phyloP scores from a whole-genome alignment of 345 rosid species.

The Hibiscus syriacus region DNA sequence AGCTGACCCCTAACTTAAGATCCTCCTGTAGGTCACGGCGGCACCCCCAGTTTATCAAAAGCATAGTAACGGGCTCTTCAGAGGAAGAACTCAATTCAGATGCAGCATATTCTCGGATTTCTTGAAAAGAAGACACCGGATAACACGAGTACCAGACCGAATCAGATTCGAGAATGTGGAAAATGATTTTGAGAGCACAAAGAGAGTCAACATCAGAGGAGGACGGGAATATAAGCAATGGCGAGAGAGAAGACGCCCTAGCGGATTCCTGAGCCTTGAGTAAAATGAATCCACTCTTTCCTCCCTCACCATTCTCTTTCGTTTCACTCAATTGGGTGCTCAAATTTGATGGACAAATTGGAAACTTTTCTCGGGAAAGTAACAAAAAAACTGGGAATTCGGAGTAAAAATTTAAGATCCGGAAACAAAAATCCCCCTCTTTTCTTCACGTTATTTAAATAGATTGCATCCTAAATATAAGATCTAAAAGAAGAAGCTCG shows the following conservation, averaged over 20 bases:
- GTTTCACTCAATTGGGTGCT: constrained; percentile 10
- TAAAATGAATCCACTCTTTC: constrained; percentile 63
- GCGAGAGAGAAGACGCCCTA: constrained; percentile 44
- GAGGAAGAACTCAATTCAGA: constrained; percentile 45
- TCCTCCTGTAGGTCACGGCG: constrained; percentile 63
- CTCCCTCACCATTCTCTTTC: constrained; percentile 66
- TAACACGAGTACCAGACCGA: constrained; percentile 87
- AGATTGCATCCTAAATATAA: too few species aligned
- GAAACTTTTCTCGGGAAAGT: neutral
- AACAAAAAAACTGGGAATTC: neutral
- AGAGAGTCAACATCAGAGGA: constrained; percentile 88
- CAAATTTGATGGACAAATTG: neutral
- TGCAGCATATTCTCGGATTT: constrained; percentile 65
- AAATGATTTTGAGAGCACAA: constrained; percentile 77
- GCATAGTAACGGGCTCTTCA: constrained; percentile 40
- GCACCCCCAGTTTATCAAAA: constrained; percentile 89
- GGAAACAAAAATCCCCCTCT: neutral
- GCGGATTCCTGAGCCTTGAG: constrained; percentile 64
- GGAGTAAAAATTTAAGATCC: too few species aligned
- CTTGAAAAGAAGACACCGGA: constrained; percentile 88
- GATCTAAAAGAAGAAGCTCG: neutral
- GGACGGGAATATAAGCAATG: constrained; percentile 84
- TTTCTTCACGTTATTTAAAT: neutral
- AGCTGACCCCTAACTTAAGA: constrained; percentile 48
- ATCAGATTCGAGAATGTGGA: constrained; percentile 84